A percentile compares a stretch with the other conserved stretches of the same genome.
Evolutionary conservation across 2,329 filamentous ascomycete species (phyloP).

Genomic region (Stemphylium vesicarium): DNA sequence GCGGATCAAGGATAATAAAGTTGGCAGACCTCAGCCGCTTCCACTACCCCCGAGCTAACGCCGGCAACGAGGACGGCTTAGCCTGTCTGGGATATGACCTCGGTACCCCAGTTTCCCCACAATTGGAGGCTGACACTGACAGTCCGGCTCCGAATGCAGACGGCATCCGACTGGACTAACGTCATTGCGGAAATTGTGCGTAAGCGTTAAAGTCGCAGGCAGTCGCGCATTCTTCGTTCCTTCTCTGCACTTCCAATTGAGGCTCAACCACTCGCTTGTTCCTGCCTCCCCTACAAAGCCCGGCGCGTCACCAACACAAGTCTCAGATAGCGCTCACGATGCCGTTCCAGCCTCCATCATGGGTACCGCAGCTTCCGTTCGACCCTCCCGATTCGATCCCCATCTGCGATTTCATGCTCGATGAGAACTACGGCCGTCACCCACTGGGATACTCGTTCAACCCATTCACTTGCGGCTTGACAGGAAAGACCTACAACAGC

Average conservation of each 20-base stretch:
- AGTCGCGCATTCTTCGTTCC: background rate
- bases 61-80: constrained; percentile 1
- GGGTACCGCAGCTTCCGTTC: constrained; percentile 66
- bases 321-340: constrained; percentile 34
- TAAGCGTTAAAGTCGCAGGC: constrained; percentile 3
- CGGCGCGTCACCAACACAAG: background rate
- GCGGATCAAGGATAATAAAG: background rate
- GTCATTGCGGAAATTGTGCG: constrained; percentile 1
- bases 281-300: background rate
- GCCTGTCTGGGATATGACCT: constrained; percentile 14
- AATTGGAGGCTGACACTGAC: constrained; percentile 9
- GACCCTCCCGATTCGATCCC: constrained; percentile 76
- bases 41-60: background rate
- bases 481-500: constrained; percentile 70
- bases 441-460: constrained; percentile 68
- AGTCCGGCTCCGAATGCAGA: background rate
- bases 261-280: constrained; percentile 1
- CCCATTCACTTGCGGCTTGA: constrained; percentile 79
- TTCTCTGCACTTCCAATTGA: background rate
- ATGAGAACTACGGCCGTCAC: constrained; percentile 71
- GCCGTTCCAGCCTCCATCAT: constrained; percentile 66
- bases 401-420: constrained; percentile 77
- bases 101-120: constrained; percentile 23
- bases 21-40: background rate
- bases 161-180: constrained; percentile 10